Evolutionary conservation across 2,329 filamentous ascomycete species (phyloP).

Genomic region (Alternaria conjuncta): DNA sequence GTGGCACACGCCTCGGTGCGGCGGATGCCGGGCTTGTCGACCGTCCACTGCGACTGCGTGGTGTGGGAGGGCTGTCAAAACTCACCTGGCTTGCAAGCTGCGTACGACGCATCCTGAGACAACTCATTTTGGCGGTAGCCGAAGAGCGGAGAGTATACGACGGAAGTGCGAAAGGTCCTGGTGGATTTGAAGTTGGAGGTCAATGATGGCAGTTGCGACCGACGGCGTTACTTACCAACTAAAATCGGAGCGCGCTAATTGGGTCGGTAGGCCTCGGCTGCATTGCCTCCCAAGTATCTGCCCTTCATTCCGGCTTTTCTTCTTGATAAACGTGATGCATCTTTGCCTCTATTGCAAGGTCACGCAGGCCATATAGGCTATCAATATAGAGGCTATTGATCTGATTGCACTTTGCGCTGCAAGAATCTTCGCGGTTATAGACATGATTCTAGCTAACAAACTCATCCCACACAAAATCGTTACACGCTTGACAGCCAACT

Average conservation of each 20-base stretch:
- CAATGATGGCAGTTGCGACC: constrained; percentile 31
- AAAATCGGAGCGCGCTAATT: constrained; percentile 31
- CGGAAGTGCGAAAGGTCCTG: constrained; percentile 24
- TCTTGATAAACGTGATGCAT: constrained; percentile 22
- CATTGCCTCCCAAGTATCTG: constrained; percentile 20
- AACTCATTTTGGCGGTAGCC: constrained; percentile 47
- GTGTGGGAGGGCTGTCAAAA: constrained; percentile 17
- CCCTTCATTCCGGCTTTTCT: constrained; percentile 36
- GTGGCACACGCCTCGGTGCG: constrained; percentile 36
- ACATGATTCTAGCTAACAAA: neutral
- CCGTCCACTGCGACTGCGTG: constrained; percentile 15
- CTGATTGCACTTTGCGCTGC: neutral
- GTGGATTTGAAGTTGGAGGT: constrained; percentile 32
- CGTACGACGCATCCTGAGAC: constrained; percentile 48
- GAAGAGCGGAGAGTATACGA: constrained; percentile 33
- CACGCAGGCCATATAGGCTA: neutral
- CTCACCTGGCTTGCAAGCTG: constrained; percentile 50
- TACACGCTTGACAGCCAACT: neutral
- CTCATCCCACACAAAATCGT: neutral
- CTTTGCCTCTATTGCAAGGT: constrained; percentile 10
- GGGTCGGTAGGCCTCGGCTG: constrained; percentile 39
- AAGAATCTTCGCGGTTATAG: neutral
- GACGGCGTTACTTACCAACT: constrained; percentile 25
- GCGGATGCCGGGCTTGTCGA: constrained; percentile 26
- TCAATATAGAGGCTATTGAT: neutral